Percentiles rank a stretch among this genome's conserved stretches.
phyloP scores from a whole-genome alignment of 306 rosid species.

The Cajanus cajan region DNA sequence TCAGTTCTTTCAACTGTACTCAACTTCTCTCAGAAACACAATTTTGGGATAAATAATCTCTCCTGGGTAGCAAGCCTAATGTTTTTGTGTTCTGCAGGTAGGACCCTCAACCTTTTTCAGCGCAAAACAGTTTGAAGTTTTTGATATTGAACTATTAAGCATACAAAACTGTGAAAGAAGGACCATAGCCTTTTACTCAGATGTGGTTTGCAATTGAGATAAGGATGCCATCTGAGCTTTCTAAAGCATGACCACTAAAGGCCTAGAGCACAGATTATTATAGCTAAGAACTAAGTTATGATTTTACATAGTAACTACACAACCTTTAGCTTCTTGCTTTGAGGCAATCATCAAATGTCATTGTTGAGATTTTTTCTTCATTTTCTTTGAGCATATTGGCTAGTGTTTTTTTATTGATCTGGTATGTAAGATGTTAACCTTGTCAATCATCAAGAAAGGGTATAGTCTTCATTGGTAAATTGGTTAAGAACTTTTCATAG shows the following conservation, averaged over 20 bases:
- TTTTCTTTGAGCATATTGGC: background rate
- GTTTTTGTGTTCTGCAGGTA: constrained; percentile 57
- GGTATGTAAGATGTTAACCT: background rate
- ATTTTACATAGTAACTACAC: background rate
- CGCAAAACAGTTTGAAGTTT: constrained; percentile 93
- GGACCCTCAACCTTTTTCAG: constrained; percentile 99
- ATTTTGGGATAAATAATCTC: background rate
- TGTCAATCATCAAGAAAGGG: constrained; percentile 14
- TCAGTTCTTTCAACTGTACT: background rate
- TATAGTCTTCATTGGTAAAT: background rate
- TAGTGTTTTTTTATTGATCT: background rate
- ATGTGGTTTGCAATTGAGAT: constrained; percentile 64
- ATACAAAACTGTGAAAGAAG: constrained; percentile 81
- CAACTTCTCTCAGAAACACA: background rate
- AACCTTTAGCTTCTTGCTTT: constrained; percentile 3
- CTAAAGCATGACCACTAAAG: background rate
- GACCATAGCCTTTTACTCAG: constrained; percentile 88
- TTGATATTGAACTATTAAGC: constrained; percentile 81
- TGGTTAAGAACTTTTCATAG: background rate
- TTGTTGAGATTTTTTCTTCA: background rate
- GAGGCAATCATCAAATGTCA: constrained; percentile 14
- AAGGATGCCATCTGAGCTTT: constrained; percentile 15
- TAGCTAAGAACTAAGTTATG: constrained; percentile 11
- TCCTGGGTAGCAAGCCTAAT: background rate
- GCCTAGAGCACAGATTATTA: background rate